These are phyloP conservation scores for Nigrospora oryzae DNA, from an alignment of 2,329 filamentous ascomycete species.

Conservation along the genomic window DNA sequence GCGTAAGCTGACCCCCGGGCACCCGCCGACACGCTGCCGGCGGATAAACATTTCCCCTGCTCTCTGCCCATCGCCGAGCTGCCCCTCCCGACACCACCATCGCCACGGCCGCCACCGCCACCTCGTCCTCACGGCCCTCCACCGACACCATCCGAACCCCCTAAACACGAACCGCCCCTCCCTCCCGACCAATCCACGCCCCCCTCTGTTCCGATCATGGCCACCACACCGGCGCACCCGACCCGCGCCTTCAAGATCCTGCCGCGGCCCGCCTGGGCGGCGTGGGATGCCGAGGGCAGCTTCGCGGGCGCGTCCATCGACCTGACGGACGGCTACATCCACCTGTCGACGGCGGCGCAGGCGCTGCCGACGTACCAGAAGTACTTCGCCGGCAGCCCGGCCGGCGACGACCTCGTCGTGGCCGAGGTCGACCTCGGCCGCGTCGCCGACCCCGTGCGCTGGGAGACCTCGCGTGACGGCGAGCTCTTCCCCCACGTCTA, in stretches of 20 bases:
- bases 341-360: background rate
- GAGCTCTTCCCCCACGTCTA: constrained; percentile 1
- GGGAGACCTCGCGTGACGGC: background rate
- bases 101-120: background rate
- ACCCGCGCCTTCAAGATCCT: constrained; percentile 1
- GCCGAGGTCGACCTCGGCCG: background rate
- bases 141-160: no score
- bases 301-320: constrained; percentile 1
- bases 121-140: no score
- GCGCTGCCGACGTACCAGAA: background rate
- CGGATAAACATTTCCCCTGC: no score
- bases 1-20: no score
- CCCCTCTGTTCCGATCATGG: no score
- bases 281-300: background rate
- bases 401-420: background rate
- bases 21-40: no score
- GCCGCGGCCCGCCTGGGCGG: background rate
- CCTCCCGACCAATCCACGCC: background rate
- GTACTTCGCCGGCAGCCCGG: background rate
- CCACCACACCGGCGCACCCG: background rate
- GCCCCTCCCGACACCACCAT: background rate
- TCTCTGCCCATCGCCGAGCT: no score
- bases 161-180: no score
- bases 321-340: constrained; percentile 1
- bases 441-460: background rate